Conservation (phyloP, 2,329 filamentous ascomycete species). For the Xylaria arbuscula region DNA sequence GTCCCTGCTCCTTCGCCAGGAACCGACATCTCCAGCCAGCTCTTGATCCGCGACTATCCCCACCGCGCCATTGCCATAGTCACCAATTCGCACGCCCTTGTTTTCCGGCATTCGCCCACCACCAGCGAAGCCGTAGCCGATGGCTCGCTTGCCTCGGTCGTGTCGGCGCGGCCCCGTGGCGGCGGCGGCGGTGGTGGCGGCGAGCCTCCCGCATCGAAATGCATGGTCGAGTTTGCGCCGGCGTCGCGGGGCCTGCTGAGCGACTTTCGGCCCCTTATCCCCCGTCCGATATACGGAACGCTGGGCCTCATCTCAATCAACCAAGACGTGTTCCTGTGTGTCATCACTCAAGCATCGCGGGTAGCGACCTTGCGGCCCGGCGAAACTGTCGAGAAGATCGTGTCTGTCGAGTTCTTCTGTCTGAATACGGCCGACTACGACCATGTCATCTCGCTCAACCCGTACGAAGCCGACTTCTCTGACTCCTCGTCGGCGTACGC, state of each 20-base stretch:
- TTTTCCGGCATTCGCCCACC: constrained; percentile 81
- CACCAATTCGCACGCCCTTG: constrained; percentile 80
- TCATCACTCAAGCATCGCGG: constrained; percentile 81
- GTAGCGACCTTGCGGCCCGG: constrained; percentile 86
- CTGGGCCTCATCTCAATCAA: constrained; percentile 87
- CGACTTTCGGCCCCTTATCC: constrained; percentile 80
- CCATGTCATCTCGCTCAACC: constrained; percentile 71
- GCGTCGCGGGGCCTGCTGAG: constrained; percentile 72
- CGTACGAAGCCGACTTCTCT: constrained; percentile 60
- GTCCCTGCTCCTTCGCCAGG: constrained; percentile 59
- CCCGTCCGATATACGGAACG: constrained; percentile 83
- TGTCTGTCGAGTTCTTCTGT: constrained; percentile 91
- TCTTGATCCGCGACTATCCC: constrained; percentile 87
- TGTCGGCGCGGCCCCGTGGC: constrained; percentile 58
- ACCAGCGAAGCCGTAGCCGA: constrained; percentile 69
- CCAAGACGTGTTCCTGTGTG: constrained; percentile 88
- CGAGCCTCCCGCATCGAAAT: constrained; percentile 66
- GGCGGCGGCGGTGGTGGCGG: constrained; percentile 51
- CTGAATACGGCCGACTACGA: constrained; percentile 89
- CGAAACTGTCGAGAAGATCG: constrained; percentile 89
- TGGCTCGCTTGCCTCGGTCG: constrained; percentile 67
- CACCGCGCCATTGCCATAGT: constrained; percentile 89
- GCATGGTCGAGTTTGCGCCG: constrained; percentile 88
- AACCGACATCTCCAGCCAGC: constrained; percentile 74
- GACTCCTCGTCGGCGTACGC: constrained; percentile 62